Base-by-base conservation (phyloP, 1,284 basidiomycete species). In the Sporisorium graminicola region DNA sequence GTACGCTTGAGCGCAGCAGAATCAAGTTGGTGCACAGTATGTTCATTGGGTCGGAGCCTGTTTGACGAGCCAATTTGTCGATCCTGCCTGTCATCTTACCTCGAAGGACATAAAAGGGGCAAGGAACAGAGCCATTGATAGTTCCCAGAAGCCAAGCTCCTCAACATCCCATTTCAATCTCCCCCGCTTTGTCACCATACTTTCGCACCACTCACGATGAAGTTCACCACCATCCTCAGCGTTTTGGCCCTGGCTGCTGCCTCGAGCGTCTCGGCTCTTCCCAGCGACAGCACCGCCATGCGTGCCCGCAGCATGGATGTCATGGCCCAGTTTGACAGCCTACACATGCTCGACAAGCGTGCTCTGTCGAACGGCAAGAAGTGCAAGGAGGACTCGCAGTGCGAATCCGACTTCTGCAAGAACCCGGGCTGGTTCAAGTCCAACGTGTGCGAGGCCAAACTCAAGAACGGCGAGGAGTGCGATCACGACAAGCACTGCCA, bases 151-250 rank as follows among this genome's bases (percentile, higher is more conserved):
- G n/a, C n/a, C n/a, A n/a, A n/a, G n/a, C n/a, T n/a, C n/a, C n/a
- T n/a, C n/a, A 12, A 35, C 18, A 52, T 20, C 10, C 18, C 20
- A 27, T 18, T 20, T 22, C 31, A 27, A 13, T 8, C 10, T 14
- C 22, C 20, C 18, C 22, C 22, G 5, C 16, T 2, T 40, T 6
- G 18, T 20, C 33, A 40, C 27, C 29, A 29, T 6, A n/a, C n/a
- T n/a, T n/a, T n/a, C n/a, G n/a, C 49, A 20, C 49, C 20, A 35
- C 31, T 35, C 10, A 53, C 51, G 10, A 53, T 53, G 51, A 53
- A 53, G 51, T 53, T 53, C n/a, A n/a, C n/a, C 22, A 53, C 33
- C 51, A 22, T 53, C 33, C 20, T 53, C 13, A 53, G 51, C 51
- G 9, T 53, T 22, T 2, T 53, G 33, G 51, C 51, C 13, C 35